A percentile compares a stretch with the other conserved stretches of the same genome.
These are phyloP conservation scores for Diutina rugosa DNA, from an alignment of 1,139 yeast species.

Conservation along the genomic window DNA sequence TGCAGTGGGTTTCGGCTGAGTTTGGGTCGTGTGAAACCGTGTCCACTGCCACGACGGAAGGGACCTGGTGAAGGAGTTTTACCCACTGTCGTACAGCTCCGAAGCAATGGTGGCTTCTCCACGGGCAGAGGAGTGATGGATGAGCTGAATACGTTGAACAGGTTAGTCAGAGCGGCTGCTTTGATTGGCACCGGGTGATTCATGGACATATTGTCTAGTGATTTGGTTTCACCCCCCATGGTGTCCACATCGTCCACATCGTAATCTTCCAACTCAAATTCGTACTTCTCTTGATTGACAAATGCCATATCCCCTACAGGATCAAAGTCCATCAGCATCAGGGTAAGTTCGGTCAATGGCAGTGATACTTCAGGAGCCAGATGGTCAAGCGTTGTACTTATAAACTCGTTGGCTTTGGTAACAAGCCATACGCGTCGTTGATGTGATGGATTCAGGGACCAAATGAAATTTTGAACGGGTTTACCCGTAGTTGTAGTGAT, in stretches of 20 bases:
- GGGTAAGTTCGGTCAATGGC: slow-evolving; percentile 30
- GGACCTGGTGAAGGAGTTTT: not conserved
- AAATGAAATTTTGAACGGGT: slow-evolving; percentile 29
- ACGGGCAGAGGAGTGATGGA: not conserved
- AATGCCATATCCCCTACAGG: slow-evolving; percentile 38
- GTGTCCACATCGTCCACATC: slow-evolving; percentile 1
- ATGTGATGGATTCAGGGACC: slow-evolving; percentile 19
- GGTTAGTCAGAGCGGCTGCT: not conserved
- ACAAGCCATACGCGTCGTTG: slow-evolving; percentile 26
- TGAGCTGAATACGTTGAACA: not conserved
- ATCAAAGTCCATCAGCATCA: slow-evolving; percentile 33
- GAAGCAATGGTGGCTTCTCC: not conserved
- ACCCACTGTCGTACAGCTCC: not conserved
- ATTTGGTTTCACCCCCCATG: not conserved
- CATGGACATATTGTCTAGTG: not conserved
- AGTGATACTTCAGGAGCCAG: slow-evolving; percentile 10
- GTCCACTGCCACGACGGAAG: not conserved
- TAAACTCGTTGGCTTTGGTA: slow-evolving; percentile 34
- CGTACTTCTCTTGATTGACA: slow-evolving; percentile 37
- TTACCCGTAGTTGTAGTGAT: slow-evolving; percentile 41
- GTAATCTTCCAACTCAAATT: slow-evolving; percentile 16
- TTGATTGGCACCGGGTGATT: not conserved
- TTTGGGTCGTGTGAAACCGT: not conserved
- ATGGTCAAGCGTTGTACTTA: slow-evolving; percentile 39
- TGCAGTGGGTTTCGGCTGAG: not conserved